A percentile compares a stretch with the other conserved stretches of the same genome.
These are phyloP conservation scores for Penicillium fimorum DNA, from an alignment of 495 filamentous ascomycete genomes.

Conservation along the genomic window DNA sequence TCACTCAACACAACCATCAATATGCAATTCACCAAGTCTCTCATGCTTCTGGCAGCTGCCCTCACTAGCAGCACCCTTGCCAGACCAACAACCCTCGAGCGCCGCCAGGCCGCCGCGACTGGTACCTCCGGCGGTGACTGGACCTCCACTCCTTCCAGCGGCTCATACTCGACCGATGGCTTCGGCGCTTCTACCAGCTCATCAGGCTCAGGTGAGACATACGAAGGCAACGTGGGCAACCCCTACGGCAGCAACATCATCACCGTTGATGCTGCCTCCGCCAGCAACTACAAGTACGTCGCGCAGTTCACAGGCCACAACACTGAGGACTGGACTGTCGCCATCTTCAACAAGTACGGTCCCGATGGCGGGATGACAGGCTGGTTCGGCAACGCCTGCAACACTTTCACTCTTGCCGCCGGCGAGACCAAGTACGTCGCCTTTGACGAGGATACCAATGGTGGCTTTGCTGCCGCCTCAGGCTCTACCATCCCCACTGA, in stretches of 20 bases:
- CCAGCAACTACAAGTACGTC: conserved; percentile 46
- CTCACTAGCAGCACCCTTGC: conserved; percentile 30
- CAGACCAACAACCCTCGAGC: conserved; percentile 22
- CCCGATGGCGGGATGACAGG: conserved; percentile 38
- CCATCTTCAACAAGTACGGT: conserved; percentile 55
- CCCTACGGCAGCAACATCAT: conserved; percentile 57
- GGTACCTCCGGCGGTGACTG: conserved; percentile 18
- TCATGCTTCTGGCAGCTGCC: conserved; percentile 37
- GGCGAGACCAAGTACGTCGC: conserved; percentile 47
- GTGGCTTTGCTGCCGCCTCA: conserved; percentile 35
- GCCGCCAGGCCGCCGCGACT: conserved; percentile 24
- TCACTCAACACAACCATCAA: conserved; percentile 11
- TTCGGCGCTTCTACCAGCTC: conserved; percentile 34
- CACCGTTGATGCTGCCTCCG: conserved; percentile 30
- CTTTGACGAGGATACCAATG: conserved; percentile 47
- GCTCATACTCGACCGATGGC: conserved; percentile 25
- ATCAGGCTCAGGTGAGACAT: conserved; percentile 32
- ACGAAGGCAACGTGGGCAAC: conserved; percentile 48
- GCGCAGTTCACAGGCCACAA: conserved; percentile 43
- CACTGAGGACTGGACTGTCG: conserved; percentile 40
- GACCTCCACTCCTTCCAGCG: conserved; percentile 25
- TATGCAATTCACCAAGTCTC: conserved; percentile 40
- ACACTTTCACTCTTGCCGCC: conserved; percentile 42
- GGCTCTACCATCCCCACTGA: conserved; percentile 36
- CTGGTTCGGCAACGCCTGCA: conserved; percentile 40